phyloP scores from a whole-genome alignment of 169 alveolate species.

The Babesia bigemina region DNA sequence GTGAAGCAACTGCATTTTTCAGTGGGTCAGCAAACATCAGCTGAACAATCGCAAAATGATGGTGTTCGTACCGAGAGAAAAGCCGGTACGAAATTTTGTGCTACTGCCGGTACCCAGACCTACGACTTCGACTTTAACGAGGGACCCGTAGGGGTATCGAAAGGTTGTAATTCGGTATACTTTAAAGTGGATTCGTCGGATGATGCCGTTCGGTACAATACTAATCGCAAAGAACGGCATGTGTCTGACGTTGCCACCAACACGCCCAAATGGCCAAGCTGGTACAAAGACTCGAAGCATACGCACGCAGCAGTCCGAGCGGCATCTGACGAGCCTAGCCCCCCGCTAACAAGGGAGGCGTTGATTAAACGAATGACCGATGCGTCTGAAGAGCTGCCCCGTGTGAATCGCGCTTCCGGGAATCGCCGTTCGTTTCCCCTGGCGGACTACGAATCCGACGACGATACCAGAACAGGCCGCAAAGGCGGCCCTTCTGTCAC shows the following conservation, averaged over 20 bases:
- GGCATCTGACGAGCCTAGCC: not conserved
- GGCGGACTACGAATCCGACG: not conserved
- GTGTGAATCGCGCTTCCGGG: not conserved
- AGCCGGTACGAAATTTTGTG: not conserved
- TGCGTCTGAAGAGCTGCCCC: not conserved
- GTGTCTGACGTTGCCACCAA: not conserved
- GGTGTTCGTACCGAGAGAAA: too few relatives aligned
- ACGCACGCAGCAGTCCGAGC: not conserved
- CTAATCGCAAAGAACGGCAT: not conserved
- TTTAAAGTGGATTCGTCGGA: not conserved
- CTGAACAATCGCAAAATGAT: too few relatives aligned
- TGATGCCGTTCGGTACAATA: not conserved
- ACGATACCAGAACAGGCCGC: not conserved
- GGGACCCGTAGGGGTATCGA: not conserved
- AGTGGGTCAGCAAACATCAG: too few relatives aligned
- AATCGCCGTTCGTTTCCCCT: not conserved
- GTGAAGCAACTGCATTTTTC: too few relatives aligned
- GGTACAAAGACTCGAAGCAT: not conserved
- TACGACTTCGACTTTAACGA: not conserved
- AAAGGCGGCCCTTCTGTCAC: not conserved
- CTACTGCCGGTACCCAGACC: not conserved
- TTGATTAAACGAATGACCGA: conserved; percentile 1
- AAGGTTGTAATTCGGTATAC: not conserved
- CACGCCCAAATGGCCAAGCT: conserved; percentile 1
- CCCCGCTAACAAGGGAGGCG: conserved; percentile 27